A percentile compares a stretch with the other conserved stretches of the same genome.
Conservation (phyloP, 129 eudicot species). For the Chrysanthemum makinoi region DNA sequence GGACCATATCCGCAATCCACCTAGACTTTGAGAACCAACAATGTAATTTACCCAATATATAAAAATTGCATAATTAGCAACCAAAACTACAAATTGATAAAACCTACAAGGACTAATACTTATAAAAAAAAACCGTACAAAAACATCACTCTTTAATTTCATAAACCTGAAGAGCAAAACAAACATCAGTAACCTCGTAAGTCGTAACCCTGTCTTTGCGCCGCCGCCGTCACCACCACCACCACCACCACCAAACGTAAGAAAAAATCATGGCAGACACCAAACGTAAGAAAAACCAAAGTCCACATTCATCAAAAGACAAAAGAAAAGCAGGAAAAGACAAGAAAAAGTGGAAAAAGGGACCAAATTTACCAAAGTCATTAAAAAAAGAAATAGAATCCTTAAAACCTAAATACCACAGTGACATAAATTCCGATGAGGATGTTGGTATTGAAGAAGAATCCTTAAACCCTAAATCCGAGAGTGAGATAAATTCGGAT, state of each 20-base stretch:
- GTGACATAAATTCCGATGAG: slow-evolving; percentile 45
- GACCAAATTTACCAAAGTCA: slow-evolving; percentile 75
- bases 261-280: slow-evolving; percentile 37
- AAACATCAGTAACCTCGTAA: background rate
- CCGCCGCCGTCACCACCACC: slow-evolving; percentile 5
- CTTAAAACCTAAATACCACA: slow-evolving; percentile 37
- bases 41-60: background rate
- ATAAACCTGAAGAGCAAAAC: background rate
- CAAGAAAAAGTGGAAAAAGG: slow-evolving; percentile 38
- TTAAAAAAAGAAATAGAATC: slow-evolving; percentile 46
- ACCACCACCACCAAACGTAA: background rate
- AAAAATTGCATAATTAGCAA: background rate
- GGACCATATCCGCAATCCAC: too few relatives aligned
- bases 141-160: too few relatives aligned
- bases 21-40: background rate
- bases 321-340: slow-evolving; percentile 23
- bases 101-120: slow-evolving; percentile 9
- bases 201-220: background rate
- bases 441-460: background rate
- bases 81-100: background rate
- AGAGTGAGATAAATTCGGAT: slow-evolving; percentile 38
- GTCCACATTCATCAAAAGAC: slow-evolving; percentile 5
- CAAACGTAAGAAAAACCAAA: slow-evolving; percentile 32
- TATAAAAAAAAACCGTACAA: background rate
- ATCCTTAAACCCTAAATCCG: background rate